phyloP scores from a whole-genome alignment of 2,329 filamentous ascomycete species.

The Plectosphaerella sp. region DNA sequence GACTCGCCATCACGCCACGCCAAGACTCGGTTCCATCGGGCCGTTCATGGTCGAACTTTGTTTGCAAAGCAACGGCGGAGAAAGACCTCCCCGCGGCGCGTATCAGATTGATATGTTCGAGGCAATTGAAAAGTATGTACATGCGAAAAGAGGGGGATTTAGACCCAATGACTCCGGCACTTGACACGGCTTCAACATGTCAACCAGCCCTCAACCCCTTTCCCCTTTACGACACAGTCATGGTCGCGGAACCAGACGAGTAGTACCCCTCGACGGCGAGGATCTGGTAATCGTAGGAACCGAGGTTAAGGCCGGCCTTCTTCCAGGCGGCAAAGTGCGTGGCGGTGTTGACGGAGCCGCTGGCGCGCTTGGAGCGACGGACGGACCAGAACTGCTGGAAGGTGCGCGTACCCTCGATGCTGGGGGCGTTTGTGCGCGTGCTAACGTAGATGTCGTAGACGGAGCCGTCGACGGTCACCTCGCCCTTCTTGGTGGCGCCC shows the following conservation, averaged over 20 bases:
- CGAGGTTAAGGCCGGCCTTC: conserved; percentile 39
- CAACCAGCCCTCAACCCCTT: no score
- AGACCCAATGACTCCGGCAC: no score
- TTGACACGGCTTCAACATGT: no score
- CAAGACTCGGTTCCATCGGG: no score
- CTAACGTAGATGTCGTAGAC: conserved; percentile 30
- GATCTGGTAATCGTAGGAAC: conserved; percentile 45
- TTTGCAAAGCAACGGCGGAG: no score
- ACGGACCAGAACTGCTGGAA: conserved; percentile 50
- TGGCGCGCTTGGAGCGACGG: conserved; percentile 36
- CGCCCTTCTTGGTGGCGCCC: conserved; percentile 24
- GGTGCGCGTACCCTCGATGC: conserved; percentile 40
- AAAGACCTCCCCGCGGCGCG: no score
- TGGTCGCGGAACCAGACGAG: conserved; percentile 19
- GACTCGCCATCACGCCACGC: no score
- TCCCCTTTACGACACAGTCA: conserved; percentile 10
- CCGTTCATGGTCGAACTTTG: no score
- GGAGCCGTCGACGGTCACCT: conserved; percentile 25
- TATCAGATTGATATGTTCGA: no score
- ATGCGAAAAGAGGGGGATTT: no score
- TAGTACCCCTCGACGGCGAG: conserved; percentile 45
- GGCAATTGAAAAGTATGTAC: no score
- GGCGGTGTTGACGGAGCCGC: conserved; percentile 42
- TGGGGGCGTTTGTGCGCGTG: conserved; percentile 33
- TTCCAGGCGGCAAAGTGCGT: conserved; percentile 51